Evolutionary conservation across 2,329 filamentous ascomycete species (phyloP), one percentile per base, ranked within the genome.

Genomic region (Microdochium trichocladiopsis): DNA sequence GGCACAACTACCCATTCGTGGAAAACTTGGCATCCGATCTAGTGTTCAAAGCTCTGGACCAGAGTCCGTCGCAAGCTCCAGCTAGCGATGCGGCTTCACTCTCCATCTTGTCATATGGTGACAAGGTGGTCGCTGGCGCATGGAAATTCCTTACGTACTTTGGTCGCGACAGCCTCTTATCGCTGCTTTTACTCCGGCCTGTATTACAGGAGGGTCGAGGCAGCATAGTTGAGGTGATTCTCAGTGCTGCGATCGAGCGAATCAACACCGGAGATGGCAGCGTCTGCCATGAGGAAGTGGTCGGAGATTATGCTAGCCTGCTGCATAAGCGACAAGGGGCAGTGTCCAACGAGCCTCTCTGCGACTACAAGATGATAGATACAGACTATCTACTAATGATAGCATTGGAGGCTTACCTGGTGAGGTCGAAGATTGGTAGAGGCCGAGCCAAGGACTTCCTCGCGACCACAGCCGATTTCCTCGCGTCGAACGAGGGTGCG

Each of bases 71-170:
- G 24, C 55, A 64, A 0, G 64, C 78, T 47, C 66, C 75, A 25
- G 64, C 72, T 0, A 73, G 72, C 37, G 71, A 80, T 51, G 72
- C 75, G 1, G 71, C 70, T 1, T 80, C 81, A 0, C 65, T 86
- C 0, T 79, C 81, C 0, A 86, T 87, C 63, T 67, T 87, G 3
- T 86, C 83, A 0, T 87, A 86, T 56, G 78, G 72, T 0, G 70
- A 80, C 28, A 87, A 86, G 57, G 69, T 87, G 0, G 69, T 84
- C 2, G 83, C 84, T 2, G 83, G 83, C 11, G 81, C 79, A 3
- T 87, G 82, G 83, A 69, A 82, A 1, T 87, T 86, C 57, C 63
- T 87, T 47, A 86, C 83, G 0, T 87, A 86, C 59, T 86, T 87
- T 65, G 83, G 82, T 0, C 75, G 83, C 11, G 83, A 87, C 59